Evolutionary conservation across 2,329 filamentous ascomycete species (phyloP), one percentile per base, ranked within the genome.

Genomic region (Microdochium nivale): DNA sequence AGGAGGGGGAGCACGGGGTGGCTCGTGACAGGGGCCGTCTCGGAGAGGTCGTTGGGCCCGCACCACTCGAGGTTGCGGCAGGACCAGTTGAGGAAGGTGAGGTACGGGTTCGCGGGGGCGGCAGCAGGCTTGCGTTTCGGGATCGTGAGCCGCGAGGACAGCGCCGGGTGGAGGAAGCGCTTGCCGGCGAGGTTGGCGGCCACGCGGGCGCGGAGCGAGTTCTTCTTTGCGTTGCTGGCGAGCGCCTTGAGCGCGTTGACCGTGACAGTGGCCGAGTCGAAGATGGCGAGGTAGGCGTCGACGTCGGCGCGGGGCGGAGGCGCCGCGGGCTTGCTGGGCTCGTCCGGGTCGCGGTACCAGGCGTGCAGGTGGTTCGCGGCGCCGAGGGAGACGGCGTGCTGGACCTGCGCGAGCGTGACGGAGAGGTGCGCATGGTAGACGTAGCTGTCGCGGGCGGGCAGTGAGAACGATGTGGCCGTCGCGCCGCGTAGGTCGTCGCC

Each of bases 1-100:
- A 89, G 74, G 19, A 90, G 72, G 2, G 86, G 86, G 9, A 90
- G 74, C 7, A 88, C 73, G 58, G 86, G 84, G 67, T 90, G 87
- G 49, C 77, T 79, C 40, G 40, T 44, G 53, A 73, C 76, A 50
- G 72, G 74, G 3, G 78, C 75, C 25, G 73, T 67, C 16, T 71
- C 73, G 2, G 83, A 79, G 33, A 68, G 67, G 14, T 70, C 66
- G 61, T 77, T 68, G 2, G 85, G 81, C 1, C 84, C 83, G 49
- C 76, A 77, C 83, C 84, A 86, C 66, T 85, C 79, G 8, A 90
- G 72, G 54, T 75, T 75, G 25, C 77, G 75, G 59, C 79, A 83
- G 1, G 80, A 77, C 79, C 84, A 87, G 25, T 73, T 70, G 77
- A 85, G 87, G 60, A 87, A 79, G 59, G 83, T 77, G 50, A 83